Percentiles rank a stretch among this genome's conserved stretches.
These are phyloP conservation scores for Quercus rubra DNA, from an alignment of 306 rosid genomes.

Conservation along the genomic window DNA sequence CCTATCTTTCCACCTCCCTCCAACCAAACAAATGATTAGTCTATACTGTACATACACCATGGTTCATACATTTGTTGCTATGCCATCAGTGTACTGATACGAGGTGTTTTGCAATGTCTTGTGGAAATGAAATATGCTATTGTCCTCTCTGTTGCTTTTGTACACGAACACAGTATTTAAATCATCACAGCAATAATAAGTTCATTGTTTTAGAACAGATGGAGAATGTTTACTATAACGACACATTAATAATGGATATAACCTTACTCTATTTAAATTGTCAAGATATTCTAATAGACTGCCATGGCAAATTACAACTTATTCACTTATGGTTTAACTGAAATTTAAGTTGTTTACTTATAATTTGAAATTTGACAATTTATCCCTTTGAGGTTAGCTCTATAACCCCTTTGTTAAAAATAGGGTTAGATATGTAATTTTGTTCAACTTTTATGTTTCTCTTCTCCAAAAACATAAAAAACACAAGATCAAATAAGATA, in stretches of 20 bases:
- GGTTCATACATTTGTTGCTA: not conserved
- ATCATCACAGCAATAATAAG: not conserved
- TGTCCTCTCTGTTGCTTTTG: not conserved
- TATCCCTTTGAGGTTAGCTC: too few species aligned
- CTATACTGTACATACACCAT: too few species aligned
- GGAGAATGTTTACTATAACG: not conserved
- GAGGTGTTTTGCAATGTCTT: not conserved
- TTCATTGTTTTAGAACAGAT: not conserved
- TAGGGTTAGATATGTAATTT: too few species aligned
- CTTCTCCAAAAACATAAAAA: too few species aligned
- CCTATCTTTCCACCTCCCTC: not conserved
- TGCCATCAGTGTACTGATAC: not conserved
- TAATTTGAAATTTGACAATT: too few species aligned
- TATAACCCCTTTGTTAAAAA: too few species aligned
- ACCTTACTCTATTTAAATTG: not conserved
- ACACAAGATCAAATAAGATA: too few species aligned
- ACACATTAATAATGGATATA: not conserved
- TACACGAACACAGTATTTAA: not conserved
- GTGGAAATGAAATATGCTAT: not conserved
- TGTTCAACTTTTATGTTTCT: too few species aligned
- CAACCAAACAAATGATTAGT: too few species aligned
- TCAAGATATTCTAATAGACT: not conserved
- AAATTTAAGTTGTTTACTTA: too few species aligned
- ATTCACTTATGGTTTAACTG: too few species aligned
- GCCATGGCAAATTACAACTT: not conserved